phyloP scores from a whole-genome alignment of 106 monocot species.

The Amphibolis antarctica region DNA sequence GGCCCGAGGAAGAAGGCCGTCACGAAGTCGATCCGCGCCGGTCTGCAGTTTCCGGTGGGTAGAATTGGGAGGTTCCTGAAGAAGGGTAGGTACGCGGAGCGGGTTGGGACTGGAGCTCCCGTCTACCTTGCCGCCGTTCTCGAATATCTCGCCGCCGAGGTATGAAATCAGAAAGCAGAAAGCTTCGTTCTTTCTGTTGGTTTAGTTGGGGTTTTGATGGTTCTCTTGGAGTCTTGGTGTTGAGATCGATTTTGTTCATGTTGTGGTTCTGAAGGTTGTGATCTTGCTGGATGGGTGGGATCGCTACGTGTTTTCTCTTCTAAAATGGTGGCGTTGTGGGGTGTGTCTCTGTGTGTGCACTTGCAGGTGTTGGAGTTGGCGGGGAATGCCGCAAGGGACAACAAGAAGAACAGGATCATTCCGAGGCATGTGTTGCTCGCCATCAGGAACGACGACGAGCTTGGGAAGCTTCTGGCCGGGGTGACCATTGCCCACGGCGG shows the following conservation, averaged over 20 bases:
- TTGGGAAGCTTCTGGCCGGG: conserved; percentile 41
- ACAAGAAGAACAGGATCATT: conserved; percentile 56
- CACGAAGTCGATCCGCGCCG: conserved; percentile 13
- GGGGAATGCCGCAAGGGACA: conserved; percentile 55
- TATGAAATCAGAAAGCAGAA: neutral
- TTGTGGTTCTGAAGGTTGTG: neutral
- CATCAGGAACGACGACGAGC: conserved; percentile 60
- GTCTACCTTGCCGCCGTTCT: conserved; percentile 28
- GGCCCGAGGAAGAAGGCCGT: conserved; percentile 26
- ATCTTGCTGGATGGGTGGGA: neutral
- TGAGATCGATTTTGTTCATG: neutral
- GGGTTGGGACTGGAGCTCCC: conserved; percentile 20
- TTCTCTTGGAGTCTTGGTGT: neutral
- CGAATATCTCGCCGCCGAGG: conserved; percentile 28
- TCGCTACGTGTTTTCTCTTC: too few species aligned
- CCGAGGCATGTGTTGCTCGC: conserved; percentile 59
- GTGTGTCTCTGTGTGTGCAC: too few species aligned
- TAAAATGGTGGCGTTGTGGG: too few species aligned
- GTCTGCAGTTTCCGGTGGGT: conserved; percentile 24
- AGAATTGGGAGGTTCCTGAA: conserved; percentile 19
- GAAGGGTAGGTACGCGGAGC: conserved; percentile 18
- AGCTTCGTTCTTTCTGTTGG: neutral
- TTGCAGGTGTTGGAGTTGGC: conserved; percentile 68
- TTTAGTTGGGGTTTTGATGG: neutral
- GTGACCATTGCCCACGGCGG: conserved; percentile 63